Percentiles rank a stretch among this genome's conserved stretches.
phyloP scores from a whole-genome alignment of 2,329 filamentous ascomycete genomes.

The Botryotinia narcissicola region DNA sequence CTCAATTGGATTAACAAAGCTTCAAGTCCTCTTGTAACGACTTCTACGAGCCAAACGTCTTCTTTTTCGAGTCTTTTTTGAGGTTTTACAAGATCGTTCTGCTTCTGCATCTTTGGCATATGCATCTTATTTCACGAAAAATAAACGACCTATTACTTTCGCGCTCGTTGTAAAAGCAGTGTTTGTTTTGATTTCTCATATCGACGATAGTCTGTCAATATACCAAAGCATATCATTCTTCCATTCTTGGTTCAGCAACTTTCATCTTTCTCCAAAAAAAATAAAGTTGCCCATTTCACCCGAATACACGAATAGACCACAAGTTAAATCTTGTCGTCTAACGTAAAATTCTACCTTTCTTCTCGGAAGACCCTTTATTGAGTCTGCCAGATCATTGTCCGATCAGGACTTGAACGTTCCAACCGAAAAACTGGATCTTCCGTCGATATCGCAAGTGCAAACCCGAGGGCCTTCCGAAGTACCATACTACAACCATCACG shows the following conservation, averaged over 20 bases:
- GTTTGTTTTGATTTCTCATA: conserved; percentile 18
- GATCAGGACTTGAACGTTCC: conserved; percentile 39
- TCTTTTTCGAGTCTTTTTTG: conserved; percentile 34
- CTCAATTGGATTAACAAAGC: conserved; percentile 37
- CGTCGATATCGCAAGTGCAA: conserved; percentile 80
- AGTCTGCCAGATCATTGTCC: conserved; percentile 35
- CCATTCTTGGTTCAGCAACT: conserved; percentile 8
- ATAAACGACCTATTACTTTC: conserved; percentile 31
- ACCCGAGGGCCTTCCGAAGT: conserved; percentile 73
- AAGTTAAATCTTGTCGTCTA: conserved; percentile 20
- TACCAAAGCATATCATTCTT: conserved; percentile 26
- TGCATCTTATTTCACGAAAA: conserved; percentile 35
- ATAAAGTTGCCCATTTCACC: neutral
- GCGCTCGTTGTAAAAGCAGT: conserved; percentile 32
- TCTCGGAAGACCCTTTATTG: conserved; percentile 29
- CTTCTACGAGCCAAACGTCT: conserved; percentile 45
- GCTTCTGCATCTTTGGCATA: conserved; percentile 26
- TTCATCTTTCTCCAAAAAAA: conserved; percentile 7
- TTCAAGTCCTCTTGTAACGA: conserved; percentile 42
- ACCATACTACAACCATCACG: conserved; percentile 67
- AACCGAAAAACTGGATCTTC: conserved; percentile 92
- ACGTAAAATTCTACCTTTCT: conserved; percentile 6
- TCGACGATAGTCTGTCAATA: conserved; percentile 21
- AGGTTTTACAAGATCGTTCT: conserved; percentile 35
- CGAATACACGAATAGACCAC: conserved; percentile 14